Evolutionary conservation across 2,329 filamentous ascomycete species (phyloP).

Genomic region (Penicillium sp.): DNA sequence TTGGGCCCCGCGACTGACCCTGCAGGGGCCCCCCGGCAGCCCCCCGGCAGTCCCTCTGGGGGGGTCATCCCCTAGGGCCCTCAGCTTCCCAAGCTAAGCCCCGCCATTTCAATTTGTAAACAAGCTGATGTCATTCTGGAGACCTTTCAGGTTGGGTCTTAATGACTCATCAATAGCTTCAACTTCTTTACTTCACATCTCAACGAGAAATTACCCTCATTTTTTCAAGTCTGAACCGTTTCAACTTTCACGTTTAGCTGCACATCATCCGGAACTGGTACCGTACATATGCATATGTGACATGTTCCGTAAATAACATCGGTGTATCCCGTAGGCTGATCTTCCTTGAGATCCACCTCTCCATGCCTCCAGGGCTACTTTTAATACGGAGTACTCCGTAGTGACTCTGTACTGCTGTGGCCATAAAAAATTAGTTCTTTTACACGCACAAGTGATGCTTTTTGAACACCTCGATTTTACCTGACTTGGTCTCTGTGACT

Average conservation of each 20-base stretch:
- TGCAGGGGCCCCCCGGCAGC: background rate
- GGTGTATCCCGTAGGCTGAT: constrained; percentile 6
- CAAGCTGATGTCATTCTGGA: constrained; percentile 27
- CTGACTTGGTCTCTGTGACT: too few relatives aligned
- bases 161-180: background rate
- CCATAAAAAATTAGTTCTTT: too few relatives aligned
- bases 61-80: background rate
- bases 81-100: background rate
- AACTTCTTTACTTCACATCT: background rate
- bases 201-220: too few relatives aligned
- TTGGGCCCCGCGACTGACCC: too few relatives aligned
- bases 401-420: too few relatives aligned
- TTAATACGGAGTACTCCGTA: too few relatives aligned
- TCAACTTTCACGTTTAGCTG: background rate
- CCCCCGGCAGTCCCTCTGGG: background rate
- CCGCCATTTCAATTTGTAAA: background rate
- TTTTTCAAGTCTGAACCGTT: background rate
- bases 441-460: too few relatives aligned
- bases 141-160: constrained; percentile 1
- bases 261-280: background rate
- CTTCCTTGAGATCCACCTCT: constrained; percentile 18
- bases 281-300: constrained; percentile 3
- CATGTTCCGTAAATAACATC: constrained; percentile 2
- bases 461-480: too few relatives aligned
- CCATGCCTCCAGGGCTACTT: constrained; percentile 9